Conservation (phyloP, 78 protist species). For the Dictyostelium firmibasis region DNA sequence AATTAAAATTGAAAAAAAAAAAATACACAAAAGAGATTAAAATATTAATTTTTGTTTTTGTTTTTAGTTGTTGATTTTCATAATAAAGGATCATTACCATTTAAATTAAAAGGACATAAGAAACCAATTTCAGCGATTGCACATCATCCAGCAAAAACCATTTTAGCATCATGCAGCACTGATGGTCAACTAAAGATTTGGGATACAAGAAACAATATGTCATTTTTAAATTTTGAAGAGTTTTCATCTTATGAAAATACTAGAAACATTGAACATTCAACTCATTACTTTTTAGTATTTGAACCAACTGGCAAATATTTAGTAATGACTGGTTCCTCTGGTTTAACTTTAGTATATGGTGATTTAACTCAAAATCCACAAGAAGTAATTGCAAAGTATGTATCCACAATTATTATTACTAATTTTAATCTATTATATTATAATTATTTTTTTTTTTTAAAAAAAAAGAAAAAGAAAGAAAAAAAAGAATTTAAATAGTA, state of each 20-base stretch:
- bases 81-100: conserved; percentile 20
- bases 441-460: too few species aligned
- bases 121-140: conserved; percentile 70
- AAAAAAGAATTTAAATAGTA: not conserved
- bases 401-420: not conserved
- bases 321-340: conserved; percentile 73
- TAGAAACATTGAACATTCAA: conserved; percentile 73
- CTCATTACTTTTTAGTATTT: conserved; percentile 48
- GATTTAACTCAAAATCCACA: conserved; percentile 20
- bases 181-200: conserved; percentile 71
- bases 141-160: conserved; percentile 54
- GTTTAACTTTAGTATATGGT: conserved; percentile 69
- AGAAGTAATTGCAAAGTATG: conserved; percentile 70
- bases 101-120: conserved; percentile 71
- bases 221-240: conserved; percentile 39
- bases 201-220: conserved; percentile 44
- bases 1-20: not conserved
- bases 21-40: not conserved
- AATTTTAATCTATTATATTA: not conserved
- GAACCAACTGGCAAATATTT: conserved; percentile 68
- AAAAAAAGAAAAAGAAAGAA: not conserved
- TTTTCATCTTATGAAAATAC: conserved; percentile 72
- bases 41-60: not conserved
- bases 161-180: conserved; percentile 39
- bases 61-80: conserved; percentile 42